These are phyloP conservation scores for Oropetium thomaeum DNA, from an alignment of 176 grass and related monocot genomes.

Conservation along the genomic window DNA sequence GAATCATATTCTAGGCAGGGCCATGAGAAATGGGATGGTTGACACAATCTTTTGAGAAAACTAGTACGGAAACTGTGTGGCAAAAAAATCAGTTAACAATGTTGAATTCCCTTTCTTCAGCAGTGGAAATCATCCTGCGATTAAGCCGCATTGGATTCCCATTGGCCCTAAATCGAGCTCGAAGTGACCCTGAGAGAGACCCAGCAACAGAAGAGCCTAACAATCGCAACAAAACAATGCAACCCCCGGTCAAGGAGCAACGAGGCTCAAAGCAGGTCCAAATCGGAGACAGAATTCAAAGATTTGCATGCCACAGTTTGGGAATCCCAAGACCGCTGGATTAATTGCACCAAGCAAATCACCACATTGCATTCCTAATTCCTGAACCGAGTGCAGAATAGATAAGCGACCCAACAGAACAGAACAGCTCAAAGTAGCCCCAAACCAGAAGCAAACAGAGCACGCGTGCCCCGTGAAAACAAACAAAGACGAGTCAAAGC, in stretches of 20 bases:
- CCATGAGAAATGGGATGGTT: conserved; percentile 3
- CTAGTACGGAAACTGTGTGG: neutral
- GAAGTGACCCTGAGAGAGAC: neutral
- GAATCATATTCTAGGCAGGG: neutral
- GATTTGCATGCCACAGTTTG: neutral
- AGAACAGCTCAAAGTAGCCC: too few species aligned
- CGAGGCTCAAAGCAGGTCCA: neutral
- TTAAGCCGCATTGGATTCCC: neutral
- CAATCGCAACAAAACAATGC: neutral
- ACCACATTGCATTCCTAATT: neutral
- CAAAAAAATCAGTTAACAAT: neutral
- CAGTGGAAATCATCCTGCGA: neutral
- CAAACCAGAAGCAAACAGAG: neutral
- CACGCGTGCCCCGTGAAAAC: neutral
- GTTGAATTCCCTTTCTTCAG: neutral
- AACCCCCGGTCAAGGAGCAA: neutral
- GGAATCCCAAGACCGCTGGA: neutral
- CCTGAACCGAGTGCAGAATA: neutral
- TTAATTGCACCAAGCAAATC: neutral
- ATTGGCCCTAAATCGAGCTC: neutral
- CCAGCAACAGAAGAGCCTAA: neutral
- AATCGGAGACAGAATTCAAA: neutral
- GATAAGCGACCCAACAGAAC: too few species aligned
- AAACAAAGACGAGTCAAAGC: neutral
- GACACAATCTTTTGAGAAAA: neutral